A percentile compares a stretch with the other conserved stretches of the same genome.
phyloP scores from a whole-genome alignment of 208 protist genomes.

The Crithidia fasciculata region DNA sequence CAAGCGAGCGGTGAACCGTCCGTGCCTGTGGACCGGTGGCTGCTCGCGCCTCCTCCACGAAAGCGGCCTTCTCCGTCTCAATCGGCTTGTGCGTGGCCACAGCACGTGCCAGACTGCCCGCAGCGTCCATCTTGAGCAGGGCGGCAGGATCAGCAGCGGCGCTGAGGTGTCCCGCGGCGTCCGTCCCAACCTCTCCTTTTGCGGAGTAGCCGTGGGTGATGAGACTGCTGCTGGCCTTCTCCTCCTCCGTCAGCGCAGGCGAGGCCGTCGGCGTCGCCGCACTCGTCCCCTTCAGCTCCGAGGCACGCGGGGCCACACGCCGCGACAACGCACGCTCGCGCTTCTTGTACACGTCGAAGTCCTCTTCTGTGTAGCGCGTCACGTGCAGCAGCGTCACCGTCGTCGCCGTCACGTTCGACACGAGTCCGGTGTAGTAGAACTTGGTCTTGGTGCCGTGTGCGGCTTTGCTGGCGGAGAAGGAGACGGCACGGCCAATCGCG shows the following conservation, averaged over 20 bases:
- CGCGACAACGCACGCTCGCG: background rate
- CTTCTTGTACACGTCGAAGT: constrained; percentile 12
- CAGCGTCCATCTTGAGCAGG: background rate
- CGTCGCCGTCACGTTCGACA: constrained; percentile 59
- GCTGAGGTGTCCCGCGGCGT: background rate
- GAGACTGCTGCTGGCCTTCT: background rate
- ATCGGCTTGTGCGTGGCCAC: background rate
- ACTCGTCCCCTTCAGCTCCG: background rate
- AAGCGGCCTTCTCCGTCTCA: too few relatives aligned
- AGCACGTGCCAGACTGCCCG: background rate
- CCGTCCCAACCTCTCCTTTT: background rate
- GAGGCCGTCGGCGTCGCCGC: background rate
- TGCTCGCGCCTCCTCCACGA: background rate
- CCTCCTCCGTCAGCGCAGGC: background rate
- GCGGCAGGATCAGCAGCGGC: background rate
- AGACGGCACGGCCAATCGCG: constrained; percentile 67
- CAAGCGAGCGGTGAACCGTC: background rate
- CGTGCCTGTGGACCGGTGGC: background rate
- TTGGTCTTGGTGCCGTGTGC: constrained; percentile 31
- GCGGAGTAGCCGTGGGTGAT: background rate
- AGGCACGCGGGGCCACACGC: background rate
- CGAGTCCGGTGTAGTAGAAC: constrained; percentile 69
- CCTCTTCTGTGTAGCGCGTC: constrained; percentile 59
- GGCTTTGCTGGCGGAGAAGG: constrained; percentile 44
- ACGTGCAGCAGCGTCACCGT: constrained; percentile 74